A percentile compares a stretch with the other conserved stretches of the same genome.
These are phyloP conservation scores for Podospora fimiseda DNA, from an alignment of 495 filamentous ascomycete species.

Conservation along the genomic window DNA sequence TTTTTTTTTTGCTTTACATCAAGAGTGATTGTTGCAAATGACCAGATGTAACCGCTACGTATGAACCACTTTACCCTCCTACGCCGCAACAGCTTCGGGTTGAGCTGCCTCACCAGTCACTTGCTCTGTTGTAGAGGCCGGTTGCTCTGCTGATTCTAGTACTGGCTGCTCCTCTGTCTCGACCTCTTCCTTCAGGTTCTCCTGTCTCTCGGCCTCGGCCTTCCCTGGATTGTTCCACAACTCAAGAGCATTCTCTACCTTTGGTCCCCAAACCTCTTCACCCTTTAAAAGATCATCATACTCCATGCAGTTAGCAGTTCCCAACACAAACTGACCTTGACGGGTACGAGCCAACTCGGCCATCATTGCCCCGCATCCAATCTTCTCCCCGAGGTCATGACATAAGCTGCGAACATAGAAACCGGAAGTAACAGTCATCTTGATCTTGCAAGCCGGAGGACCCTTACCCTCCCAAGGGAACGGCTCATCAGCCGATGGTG, in stretches of 20 bases:
- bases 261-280: slow-evolving; percentile 76
- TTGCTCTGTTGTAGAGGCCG: background rate
- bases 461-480: slow-evolving; percentile 42
- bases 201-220: background rate
- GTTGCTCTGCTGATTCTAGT: background rate
- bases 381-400: slow-evolving; percentile 81
- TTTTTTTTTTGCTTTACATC: no score
- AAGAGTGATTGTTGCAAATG: no score
- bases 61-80: no score
- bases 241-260: slow-evolving; percentile 57
- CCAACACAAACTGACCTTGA: slow-evolving; percentile 72
- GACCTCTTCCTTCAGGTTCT: background rate
- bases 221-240: slow-evolving; percentile 16
- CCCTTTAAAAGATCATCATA: slow-evolving; percentile 72
- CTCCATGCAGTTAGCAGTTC: slow-evolving; percentile 62
- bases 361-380: slow-evolving; percentile 82
- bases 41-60: no score
- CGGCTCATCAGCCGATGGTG: slow-evolving; percentile 27
- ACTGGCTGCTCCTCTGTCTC: background rate
- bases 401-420: slow-evolving; percentile 95
- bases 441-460: slow-evolving; percentile 69
- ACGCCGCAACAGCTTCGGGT: no score
- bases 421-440: slow-evolving; percentile 89
- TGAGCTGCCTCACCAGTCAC: no score
- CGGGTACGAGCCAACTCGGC: slow-evolving; percentile 71